Evolutionary conservation across 1,284 basidiomycete species (phyloP).

Genomic region (Wolfiporia cocos): DNA sequence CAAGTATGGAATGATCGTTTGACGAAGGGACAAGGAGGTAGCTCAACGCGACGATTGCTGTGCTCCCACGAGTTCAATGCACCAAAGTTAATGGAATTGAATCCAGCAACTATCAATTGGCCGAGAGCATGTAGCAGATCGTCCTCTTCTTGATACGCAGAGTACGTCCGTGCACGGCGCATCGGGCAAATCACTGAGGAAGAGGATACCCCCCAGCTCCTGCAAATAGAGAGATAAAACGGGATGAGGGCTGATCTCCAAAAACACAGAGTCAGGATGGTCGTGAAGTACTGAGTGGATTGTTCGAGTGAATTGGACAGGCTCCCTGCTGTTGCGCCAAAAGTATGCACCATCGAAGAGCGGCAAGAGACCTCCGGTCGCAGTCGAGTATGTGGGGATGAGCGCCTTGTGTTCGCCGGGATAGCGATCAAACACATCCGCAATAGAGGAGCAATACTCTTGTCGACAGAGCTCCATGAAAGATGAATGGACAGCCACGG

Average conservation of each 20-base stretch:
- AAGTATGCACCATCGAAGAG: constrained; percentile 26
- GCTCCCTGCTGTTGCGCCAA: constrained; percentile 27
- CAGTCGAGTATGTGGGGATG: constrained; percentile 21
- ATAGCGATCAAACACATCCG: constrained; percentile 22
- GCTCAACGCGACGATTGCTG: neutral
- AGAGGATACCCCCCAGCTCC: constrained; percentile 1
- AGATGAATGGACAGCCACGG: constrained; percentile 27
- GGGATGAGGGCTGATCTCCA: constrained; percentile 32
- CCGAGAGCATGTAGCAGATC: constrained; percentile 9
- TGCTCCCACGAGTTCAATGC: constrained; percentile 1
- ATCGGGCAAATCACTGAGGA: neutral
- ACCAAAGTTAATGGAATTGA: constrained; percentile 14
- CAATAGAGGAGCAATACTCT: constrained; percentile 17
- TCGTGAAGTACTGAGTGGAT: constrained; percentile 11
- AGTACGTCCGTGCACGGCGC: constrained; percentile 5
- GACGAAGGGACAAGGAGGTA: constrained; percentile 16
- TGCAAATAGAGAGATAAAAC: constrained; percentile 28
- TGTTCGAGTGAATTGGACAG: constrained; percentile 27
- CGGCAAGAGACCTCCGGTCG: constrained; percentile 17
- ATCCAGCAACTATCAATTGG: constrained; percentile 10
- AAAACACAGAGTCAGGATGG: constrained; percentile 16
- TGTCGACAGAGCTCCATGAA: constrained; percentile 27
- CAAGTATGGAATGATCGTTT: constrained; percentile 11
- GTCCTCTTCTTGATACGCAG: neutral
- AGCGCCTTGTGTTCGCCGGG: constrained; percentile 6